Conservation (phyloP, 2,329 filamentous ascomycete genomes). For the Penicillium verrucosum region DNA sequence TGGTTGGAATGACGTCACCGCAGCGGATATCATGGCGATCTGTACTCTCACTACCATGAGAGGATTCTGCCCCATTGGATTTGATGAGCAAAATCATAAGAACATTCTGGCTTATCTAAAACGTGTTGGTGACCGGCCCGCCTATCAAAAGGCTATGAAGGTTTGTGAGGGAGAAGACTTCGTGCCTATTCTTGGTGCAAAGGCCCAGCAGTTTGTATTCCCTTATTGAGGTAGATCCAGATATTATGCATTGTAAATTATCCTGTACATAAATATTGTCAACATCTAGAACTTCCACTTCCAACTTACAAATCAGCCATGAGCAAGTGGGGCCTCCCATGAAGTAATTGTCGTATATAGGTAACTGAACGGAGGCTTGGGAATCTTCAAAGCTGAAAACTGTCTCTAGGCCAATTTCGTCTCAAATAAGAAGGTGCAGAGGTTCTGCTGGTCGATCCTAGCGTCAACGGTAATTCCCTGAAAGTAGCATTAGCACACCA, state of each 20-base stretch:
- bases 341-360: too few relatives aligned
- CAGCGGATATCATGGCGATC: conserved; percentile 22
- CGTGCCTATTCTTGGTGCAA: conserved; percentile 15
- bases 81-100: conserved; percentile 17
- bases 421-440: background rate
- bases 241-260: background rate
- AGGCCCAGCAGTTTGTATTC: conserved; percentile 12
- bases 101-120: conserved; percentile 20
- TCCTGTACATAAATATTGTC: background rate
- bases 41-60: conserved; percentile 23
- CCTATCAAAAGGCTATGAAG: conserved; percentile 22
- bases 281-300: background rate
- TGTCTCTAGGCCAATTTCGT: background rate
- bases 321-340: background rate
- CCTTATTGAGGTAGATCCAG: conserved; percentile 1
- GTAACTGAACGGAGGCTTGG: too few relatives aligned
- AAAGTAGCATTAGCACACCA: background rate
- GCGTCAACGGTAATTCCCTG: conserved; percentile 3
- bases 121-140: conserved; percentile 20
- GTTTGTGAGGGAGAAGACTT: conserved; percentile 24
- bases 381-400: conserved; percentile 1
- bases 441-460: background rate
- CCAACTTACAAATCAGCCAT: background rate
- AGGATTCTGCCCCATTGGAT: conserved; percentile 17
- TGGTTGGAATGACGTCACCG: conserved; percentile 19